Evolutionary conservation across 805 yeast species (phyloP).

Genomic region (Maudiozyma turicensis): DNA sequence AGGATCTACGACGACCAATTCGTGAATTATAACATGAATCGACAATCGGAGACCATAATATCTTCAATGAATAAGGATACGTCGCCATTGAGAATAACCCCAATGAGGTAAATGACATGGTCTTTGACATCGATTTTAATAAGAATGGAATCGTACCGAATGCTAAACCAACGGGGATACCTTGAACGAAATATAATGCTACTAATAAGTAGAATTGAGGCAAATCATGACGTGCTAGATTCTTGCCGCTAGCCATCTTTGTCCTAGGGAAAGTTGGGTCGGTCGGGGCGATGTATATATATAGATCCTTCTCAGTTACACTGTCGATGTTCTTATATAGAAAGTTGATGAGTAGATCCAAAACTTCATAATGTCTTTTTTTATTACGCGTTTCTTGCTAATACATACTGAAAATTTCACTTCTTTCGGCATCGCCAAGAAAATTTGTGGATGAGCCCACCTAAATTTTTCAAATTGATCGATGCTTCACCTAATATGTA

Average conservation of each 20-base stretch:
- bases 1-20: slow-evolving; percentile 76
- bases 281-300: too few species aligned
- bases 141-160: slow-evolving; percentile 91
- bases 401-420: too few species aligned
- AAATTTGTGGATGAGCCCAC: too few species aligned
- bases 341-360: too few species aligned
- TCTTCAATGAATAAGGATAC: slow-evolving; percentile 86
- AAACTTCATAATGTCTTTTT: too few species aligned
- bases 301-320: too few species aligned
- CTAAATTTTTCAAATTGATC: too few species aligned
- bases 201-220: slow-evolving; percentile 69
- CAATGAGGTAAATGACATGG: slow-evolving; percentile 76
- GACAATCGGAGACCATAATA: slow-evolving; percentile 93
- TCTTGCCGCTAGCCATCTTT: neutral
- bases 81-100: slow-evolving; percentile 88
- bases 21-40: slow-evolving; percentile 66
- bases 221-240: slow-evolving; percentile 41
- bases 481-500: too few species aligned
- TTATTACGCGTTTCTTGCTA: too few species aligned
- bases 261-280: neutral
- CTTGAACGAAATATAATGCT: slow-evolving; percentile 74
- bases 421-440: too few species aligned
- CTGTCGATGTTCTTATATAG: too few species aligned
- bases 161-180: slow-evolving; percentile 94
- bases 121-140: slow-evolving; percentile 50